Percentiles rank a stretch among this genome's conserved stretches.
Conservation (phyloP, 257 asterid genomes). For the Striga asiatica region DNA sequence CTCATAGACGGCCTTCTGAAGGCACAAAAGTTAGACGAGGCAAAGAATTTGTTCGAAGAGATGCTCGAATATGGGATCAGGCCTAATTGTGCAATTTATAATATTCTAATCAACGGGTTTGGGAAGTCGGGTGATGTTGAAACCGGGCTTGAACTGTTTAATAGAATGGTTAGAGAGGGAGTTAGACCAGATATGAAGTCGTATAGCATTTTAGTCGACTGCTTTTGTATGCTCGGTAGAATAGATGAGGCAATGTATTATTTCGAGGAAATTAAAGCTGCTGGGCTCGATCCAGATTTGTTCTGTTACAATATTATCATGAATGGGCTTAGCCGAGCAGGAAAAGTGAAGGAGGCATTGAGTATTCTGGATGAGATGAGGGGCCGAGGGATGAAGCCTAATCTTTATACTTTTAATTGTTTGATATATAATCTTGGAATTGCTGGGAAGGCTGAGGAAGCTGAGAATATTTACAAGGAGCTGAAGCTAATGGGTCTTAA, state of each 20-base stretch:
- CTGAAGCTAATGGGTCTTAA: constrained; percentile 49
- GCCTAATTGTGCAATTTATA: constrained; percentile 82
- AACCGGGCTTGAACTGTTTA: constrained; percentile 47
- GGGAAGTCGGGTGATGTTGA: constrained; percentile 80
- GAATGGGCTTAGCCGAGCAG: constrained; percentile 63
- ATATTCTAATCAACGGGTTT: constrained; percentile 79
- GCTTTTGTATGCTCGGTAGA: constrained; percentile 51
- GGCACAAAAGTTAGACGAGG: constrained; percentile 49
- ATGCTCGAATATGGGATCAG: constrained; percentile 67
- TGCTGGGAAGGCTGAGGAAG: constrained; percentile 66
- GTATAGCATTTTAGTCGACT: constrained; percentile 72
- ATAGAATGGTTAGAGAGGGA: constrained; percentile 79
- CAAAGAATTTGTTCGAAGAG: constrained; percentile 63
- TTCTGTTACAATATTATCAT: constrained; percentile 78
- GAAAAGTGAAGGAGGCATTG: constrained; percentile 46
- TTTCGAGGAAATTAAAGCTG: constrained; percentile 62
- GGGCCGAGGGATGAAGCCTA: constrained; percentile 55
- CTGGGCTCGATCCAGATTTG: constrained; percentile 89
- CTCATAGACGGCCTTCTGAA: constrained; percentile 79
- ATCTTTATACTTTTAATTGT: constrained; percentile 71
- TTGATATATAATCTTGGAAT: constrained; percentile 63
- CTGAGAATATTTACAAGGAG: constrained; percentile 58
- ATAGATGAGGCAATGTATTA: constrained; percentile 56
- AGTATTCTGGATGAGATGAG: constrained; percentile 72
- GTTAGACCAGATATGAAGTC: constrained; percentile 83